A percentile compares a stretch with the other conserved stretches of the same genome.
Evolutionary conservation across 495 filamentous ascomycete species (phyloP).

Genomic region (Clavariopsis aquatica): DNA sequence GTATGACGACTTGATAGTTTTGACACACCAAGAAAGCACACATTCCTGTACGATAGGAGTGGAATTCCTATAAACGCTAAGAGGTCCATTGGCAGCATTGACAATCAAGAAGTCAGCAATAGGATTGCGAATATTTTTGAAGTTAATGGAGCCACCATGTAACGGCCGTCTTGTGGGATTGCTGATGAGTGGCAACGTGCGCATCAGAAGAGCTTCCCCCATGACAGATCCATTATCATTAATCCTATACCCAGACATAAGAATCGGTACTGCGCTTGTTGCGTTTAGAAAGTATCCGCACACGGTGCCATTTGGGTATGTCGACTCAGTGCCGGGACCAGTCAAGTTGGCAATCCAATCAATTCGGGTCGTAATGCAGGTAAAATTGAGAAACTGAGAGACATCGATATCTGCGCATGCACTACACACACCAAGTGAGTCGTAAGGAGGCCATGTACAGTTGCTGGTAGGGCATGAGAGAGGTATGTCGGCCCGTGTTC

Average conservation of each 20-base stretch:
- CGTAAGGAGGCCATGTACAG: slow-evolving; percentile 32
- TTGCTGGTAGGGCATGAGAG: slow-evolving; percentile 30
- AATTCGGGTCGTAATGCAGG: slow-evolving; percentile 1
- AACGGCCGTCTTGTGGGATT: neutral
- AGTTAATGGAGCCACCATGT: slow-evolving; percentile 17
- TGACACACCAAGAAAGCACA: slow-evolving; percentile 23
- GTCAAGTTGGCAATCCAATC: slow-evolving; percentile 10
- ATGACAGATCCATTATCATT: neutral
- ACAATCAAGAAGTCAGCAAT: slow-evolving; percentile 18
- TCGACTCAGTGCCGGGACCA: neutral
- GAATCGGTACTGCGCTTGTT: slow-evolving; percentile 19
- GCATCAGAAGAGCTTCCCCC: slow-evolving; percentile 19
- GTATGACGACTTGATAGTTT: slow-evolving; percentile 32
- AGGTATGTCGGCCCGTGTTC: slow-evolving; percentile 20
- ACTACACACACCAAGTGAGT: slow-evolving; percentile 31
- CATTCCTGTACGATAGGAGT: slow-evolving; percentile 27
- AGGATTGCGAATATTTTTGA: slow-evolving; percentile 23
- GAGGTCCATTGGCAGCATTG: neutral
- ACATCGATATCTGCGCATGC: slow-evolving; percentile 9
- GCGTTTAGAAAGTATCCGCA: slow-evolving; percentile 31
- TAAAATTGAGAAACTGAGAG: slow-evolving; percentile 6
- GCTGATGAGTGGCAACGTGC: slow-evolving; percentile 12
- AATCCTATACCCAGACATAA: slow-evolving; percentile 24
- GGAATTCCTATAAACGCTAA: slow-evolving; percentile 15
- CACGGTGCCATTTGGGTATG: slow-evolving; percentile 23